Evolutionary conservation across 306 rosid genomes (phyloP).

Genomic region (Lablab purpureus): DNA sequence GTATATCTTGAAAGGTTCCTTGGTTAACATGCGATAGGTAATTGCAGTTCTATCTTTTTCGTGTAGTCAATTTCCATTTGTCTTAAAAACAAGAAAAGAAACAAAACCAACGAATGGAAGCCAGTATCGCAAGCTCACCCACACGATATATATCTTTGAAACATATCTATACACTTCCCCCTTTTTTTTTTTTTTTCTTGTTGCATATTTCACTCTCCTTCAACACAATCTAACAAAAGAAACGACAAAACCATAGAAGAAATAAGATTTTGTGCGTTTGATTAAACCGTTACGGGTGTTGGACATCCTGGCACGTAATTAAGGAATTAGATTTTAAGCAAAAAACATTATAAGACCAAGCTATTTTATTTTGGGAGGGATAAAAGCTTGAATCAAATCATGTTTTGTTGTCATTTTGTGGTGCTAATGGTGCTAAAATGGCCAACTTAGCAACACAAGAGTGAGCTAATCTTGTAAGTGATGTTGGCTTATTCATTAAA

Average conservation of each 20-base stretch:
- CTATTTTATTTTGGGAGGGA: constrained; percentile 20
- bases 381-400: constrained; percentile 51
- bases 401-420: constrained; percentile 52
- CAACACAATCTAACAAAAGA: constrained; percentile 50
- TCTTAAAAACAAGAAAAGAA: constrained; percentile 41
- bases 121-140: constrained; percentile 46
- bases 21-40: constrained; percentile 4
- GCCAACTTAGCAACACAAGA: constrained; percentile 49
- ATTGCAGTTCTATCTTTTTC: constrained; percentile 43
- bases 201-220: not conserved
- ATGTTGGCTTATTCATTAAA: constrained; percentile 40
- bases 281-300: constrained; percentile 53
- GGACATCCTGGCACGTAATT: constrained; percentile 74
- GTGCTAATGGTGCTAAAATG: constrained; percentile 46
- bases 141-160: constrained; percentile 13
- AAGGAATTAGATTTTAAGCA: constrained; percentile 43
- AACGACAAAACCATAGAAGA: constrained; percentile 74
- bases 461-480: constrained; percentile 45
- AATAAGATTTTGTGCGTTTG: constrained; percentile 61
- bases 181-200: not conserved
- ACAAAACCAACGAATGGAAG: constrained; percentile 48
- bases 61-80: constrained; percentile 44
- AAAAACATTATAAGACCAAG: not conserved
- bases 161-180: not conserved
- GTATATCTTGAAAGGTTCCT: not conserved